A percentile compares a stretch with the other conserved stretches of the same genome.
Evolutionary conservation across 495 filamentous ascomycete species (phyloP).

Genomic region (Lasiosphaeria miniovina): DNA sequence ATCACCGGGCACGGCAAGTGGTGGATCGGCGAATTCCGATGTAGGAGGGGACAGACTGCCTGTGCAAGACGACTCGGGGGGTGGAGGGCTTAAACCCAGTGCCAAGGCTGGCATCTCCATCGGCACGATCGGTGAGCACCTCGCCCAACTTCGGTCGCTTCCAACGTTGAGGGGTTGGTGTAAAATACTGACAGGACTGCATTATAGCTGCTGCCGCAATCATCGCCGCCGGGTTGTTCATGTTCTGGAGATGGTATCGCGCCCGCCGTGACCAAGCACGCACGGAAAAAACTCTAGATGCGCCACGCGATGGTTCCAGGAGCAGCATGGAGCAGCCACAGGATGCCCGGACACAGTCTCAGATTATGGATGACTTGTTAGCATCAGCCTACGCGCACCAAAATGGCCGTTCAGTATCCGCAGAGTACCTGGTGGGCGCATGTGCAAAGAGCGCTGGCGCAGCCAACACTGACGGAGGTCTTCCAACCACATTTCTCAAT

Average conservation of each 20-base stretch:
- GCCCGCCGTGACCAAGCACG: not conserved
- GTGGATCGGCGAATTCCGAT: not conserved
- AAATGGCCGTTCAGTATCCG: conserved; percentile 19
- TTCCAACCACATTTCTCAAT: conserved; percentile 2
- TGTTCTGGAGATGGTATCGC: conserved; percentile 9
- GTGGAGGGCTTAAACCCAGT: conserved; percentile 6
- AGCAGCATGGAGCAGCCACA: conserved; percentile 1
- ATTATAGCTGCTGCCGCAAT: not conserved
- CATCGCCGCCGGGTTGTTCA: not conserved
- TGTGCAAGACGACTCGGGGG: not conserved
- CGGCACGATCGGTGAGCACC: conserved; percentile 15
- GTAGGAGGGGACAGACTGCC: not conserved
- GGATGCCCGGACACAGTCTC: conserved; percentile 19
- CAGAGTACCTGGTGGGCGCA: conserved; percentile 1
- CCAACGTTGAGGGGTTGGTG: not conserved
- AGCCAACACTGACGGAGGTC: not conserved
- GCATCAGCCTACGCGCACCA: conserved; percentile 32
- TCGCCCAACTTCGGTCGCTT: not conserved
- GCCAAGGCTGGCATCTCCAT: conserved; percentile 23
- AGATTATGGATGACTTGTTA: conserved; percentile 34
- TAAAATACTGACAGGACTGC: too few species aligned
- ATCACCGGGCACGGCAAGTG: not conserved
- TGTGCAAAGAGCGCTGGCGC: conserved; percentile 13
- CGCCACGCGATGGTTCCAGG: not conserved
- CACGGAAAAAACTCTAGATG: not conserved